These are phyloP conservation scores for Fusarium veterinarium DNA, from an alignment of 2,329 filamentous ascomycete genomes.

Conservation along the genomic window DNA sequence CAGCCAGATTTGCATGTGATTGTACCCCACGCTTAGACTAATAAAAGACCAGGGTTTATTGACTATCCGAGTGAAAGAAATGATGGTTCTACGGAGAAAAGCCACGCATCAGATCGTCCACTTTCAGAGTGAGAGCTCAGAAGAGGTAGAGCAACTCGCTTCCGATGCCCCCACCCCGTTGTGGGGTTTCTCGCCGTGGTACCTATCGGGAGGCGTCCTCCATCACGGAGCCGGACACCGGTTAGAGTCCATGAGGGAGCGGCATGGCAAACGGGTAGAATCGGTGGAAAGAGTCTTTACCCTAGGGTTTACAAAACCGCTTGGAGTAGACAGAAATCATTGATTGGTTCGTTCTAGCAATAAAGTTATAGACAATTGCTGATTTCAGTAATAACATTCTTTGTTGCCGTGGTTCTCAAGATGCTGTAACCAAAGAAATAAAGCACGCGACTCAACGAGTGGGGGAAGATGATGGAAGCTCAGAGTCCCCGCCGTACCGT, in stretches of 20 bases:
- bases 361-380: not conserved
- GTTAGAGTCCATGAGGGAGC: constrained; percentile 35
- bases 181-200: constrained; percentile 36
- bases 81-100: constrained; percentile 16
- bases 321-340: not conserved
- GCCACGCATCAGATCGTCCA: constrained; percentile 16
- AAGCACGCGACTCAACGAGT: constrained; percentile 37
- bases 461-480: constrained; percentile 35
- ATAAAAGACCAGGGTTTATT: constrained; percentile 17
- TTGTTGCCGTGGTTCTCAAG: not conserved
- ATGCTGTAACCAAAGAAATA: not conserved
- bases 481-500: constrained; percentile 10
- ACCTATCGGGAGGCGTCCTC: constrained; percentile 44
- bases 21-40: constrained; percentile 29
- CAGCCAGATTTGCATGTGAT: constrained; percentile 35
- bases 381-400: not conserved
- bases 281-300: constrained; percentile 7
- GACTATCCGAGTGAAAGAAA: constrained; percentile 11
- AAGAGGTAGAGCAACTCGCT: constrained; percentile 25
- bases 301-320: not conserved
- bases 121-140: not conserved
- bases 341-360: not conserved
- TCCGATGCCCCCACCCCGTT: constrained; percentile 40
- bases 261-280: constrained; percentile 35
- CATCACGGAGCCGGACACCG: constrained; percentile 39